These are phyloP conservation scores for Centaurea solstitialis DNA, from an alignment of 129 eudicot genomes.

Conservation along the genomic window DNA sequence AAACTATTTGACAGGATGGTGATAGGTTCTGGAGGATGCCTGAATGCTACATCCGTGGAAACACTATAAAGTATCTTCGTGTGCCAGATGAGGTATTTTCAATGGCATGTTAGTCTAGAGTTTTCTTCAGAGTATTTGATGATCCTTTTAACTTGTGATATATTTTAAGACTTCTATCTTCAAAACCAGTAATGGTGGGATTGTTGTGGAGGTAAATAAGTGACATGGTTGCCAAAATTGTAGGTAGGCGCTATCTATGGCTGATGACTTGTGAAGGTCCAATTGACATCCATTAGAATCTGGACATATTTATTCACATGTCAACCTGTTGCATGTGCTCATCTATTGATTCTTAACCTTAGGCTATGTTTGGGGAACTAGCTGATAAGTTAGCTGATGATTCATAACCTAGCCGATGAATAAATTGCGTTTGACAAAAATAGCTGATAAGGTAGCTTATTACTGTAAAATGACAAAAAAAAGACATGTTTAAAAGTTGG, in stretches of 20 bases:
- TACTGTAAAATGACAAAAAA: too few species aligned
- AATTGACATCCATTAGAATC: background rate
- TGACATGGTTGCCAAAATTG: background rate
- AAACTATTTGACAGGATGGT: conserved; percentile 54
- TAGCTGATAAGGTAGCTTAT: too few species aligned
- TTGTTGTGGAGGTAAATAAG: background rate
- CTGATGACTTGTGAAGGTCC: background rate
- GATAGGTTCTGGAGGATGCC: conserved; percentile 70
- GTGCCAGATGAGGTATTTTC: conserved; percentile 67
- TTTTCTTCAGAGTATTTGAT: background rate
- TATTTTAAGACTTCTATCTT: background rate
- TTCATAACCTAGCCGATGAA: too few species aligned
- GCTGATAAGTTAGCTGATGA: too few species aligned
- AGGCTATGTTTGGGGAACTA: too few species aligned
- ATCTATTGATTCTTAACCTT: background rate
- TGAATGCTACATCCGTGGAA: conserved; percentile 70
- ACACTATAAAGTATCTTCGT: conserved; percentile 69
- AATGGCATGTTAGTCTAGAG: background rate
- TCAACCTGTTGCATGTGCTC: background rate
- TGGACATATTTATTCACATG: background rate
- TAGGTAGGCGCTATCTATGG: background rate
- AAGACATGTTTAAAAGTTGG: too few species aligned
- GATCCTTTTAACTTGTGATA: background rate
- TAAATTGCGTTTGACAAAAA: too few species aligned
- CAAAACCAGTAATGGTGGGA: background rate